phyloP scores from a whole-genome alignment of 331 rosid species.

The Dryas integrifolia region DNA sequence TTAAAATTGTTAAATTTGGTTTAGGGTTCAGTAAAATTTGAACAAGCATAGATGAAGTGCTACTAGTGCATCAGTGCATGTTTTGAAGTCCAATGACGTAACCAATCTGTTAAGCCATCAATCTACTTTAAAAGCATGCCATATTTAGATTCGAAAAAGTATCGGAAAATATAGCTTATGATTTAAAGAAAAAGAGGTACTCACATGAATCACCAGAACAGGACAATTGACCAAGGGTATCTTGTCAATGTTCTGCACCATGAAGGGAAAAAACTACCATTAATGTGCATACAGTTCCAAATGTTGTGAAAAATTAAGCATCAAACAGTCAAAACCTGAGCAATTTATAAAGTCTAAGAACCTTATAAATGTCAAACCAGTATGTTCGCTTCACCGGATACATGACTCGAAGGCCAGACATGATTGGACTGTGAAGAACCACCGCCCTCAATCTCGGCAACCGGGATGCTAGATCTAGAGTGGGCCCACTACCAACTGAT shows the following conservation, averaged over 20 bases:
- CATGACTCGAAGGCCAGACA: slow-evolving; percentile 97
- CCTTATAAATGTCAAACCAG: slow-evolving; percentile 99
- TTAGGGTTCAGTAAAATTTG: background rate
- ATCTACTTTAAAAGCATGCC: background rate
- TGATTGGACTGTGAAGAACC: slow-evolving; percentile 92
- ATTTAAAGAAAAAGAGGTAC: slow-evolving; percentile 32
- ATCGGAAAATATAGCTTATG: background rate
- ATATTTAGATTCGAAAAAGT: background rate
- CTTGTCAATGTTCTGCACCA: slow-evolving; percentile 90
- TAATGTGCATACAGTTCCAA: slow-evolving; percentile 5
- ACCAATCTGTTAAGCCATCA: background rate
- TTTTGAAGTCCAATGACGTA: background rate
- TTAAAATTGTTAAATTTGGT: background rate
- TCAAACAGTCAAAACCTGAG: slow-evolving; percentile 4
- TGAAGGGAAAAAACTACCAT: slow-evolving; percentile 19
- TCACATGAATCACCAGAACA: slow-evolving; percentile 93
- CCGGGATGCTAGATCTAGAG: slow-evolving; percentile 78
- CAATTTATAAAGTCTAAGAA: slow-evolving; percentile 23
- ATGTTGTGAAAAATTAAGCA: slow-evolving; percentile 1
- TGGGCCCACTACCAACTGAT: slow-evolving; percentile 97
- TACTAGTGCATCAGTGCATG: background rate
- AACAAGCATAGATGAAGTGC: background rate
- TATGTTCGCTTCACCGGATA: slow-evolving; percentile 89
- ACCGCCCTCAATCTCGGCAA: slow-evolving; percentile 78
- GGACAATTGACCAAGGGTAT: slow-evolving; percentile 77